Conservation (phyloP, 345 rosid genomes). For the Mangifera indica region DNA sequence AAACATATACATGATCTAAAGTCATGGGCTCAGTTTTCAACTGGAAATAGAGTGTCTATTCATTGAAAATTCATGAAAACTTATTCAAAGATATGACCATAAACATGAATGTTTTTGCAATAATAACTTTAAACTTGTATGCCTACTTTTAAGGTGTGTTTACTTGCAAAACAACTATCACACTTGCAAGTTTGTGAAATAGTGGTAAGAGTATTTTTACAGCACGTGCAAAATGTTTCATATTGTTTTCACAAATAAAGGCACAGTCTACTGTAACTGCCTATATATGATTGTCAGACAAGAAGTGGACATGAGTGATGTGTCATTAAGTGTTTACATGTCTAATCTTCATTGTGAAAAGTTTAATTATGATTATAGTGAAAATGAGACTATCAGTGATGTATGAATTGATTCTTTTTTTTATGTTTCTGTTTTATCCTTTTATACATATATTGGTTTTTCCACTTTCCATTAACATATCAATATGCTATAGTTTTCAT, state of each 20-base stretch:
- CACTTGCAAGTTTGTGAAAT: background rate
- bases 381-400: background rate
- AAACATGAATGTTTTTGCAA: background rate
- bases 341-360: background rate
- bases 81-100: background rate
- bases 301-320: background rate
- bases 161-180: background rate
- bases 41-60: background rate
- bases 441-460: background rate
- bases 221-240: background rate
- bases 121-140: background rate
- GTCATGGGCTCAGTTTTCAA: background rate
- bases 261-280: background rate
- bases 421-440: background rate
- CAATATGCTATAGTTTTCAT: background rate
- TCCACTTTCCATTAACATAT: background rate
- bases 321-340: background rate
- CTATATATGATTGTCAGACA: background rate
- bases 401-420: too few species aligned
- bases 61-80: background rate
- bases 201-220: background rate
- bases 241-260: background rate
- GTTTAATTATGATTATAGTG: background rate
- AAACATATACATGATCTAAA: background rate
- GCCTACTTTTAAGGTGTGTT: background rate